Percentiles rank a stretch among this genome's conserved stretches.
Conservation (phyloP, 495 filamentous ascomycete genomes). For the Clavariopsis aquatica region DNA sequence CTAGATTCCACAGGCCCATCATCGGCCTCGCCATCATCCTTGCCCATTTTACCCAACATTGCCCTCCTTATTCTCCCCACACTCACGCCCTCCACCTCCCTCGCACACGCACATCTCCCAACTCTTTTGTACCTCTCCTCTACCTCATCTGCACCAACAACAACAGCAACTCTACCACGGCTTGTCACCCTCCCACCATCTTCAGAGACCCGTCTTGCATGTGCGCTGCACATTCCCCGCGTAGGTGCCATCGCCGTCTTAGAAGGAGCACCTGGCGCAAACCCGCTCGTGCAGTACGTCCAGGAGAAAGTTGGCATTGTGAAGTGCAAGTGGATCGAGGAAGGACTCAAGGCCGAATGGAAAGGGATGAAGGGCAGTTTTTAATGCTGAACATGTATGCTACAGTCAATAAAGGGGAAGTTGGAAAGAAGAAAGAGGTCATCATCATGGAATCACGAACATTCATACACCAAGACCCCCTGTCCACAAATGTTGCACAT, state of each 20-base stretch:
- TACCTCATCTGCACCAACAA: slow-evolving; percentile 52
- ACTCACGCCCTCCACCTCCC: slow-evolving; percentile 44
- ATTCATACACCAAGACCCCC: too few species aligned
- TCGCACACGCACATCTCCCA: slow-evolving; percentile 63
- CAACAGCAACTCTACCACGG: slow-evolving; percentile 47
- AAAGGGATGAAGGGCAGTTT: slow-evolving; percentile 16
- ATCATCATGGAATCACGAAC: not conserved
- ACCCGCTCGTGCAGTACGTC: slow-evolving; percentile 54
- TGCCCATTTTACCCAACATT: slow-evolving; percentile 2
- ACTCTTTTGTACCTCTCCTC: slow-evolving; percentile 35
- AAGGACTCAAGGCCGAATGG: slow-evolving; percentile 33
- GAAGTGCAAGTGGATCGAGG: slow-evolving; percentile 45
- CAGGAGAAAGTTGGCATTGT: slow-evolving; percentile 50
- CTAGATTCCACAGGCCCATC: slow-evolving; percentile 1
- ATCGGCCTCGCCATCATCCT: not conserved
- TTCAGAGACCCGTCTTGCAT: slow-evolving; percentile 53
- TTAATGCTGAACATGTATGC: too few species aligned
- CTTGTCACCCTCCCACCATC: slow-evolving; percentile 58
- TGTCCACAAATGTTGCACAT: too few species aligned
- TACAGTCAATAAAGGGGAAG: too few species aligned
- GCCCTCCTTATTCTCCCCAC: slow-evolving; percentile 27
- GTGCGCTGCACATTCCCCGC: slow-evolving; percentile 57
- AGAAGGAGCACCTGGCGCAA: slow-evolving; percentile 51
- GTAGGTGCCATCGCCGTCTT: slow-evolving; percentile 60
- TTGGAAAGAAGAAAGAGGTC: too few species aligned